Percentiles rank a stretch among this genome's conserved stretches.
Conservation (phyloP, 2,329 filamentous ascomycete species). For the Fusarium denticulatum region DNA sequence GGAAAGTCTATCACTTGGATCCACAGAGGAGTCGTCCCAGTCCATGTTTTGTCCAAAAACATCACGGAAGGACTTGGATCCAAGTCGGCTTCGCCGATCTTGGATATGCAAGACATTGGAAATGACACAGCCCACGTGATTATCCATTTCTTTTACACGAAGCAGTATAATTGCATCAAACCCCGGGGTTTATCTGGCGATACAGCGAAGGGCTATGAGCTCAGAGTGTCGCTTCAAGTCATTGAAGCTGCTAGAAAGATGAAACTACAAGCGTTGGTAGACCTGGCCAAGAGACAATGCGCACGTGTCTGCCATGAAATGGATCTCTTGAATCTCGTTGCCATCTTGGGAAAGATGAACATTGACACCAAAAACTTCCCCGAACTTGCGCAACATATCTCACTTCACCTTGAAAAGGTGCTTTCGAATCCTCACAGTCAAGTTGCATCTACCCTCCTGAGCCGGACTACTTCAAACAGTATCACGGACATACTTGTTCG, state of each 20-base stretch:
- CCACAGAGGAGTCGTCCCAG: neutral
- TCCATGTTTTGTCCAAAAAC: neutral
- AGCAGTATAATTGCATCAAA: neutral
- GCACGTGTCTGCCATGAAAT: neutral
- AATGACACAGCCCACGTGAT: neutral
- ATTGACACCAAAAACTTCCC: neutral
- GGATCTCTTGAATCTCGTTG: neutral
- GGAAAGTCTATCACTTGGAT: neutral
- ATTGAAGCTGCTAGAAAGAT: neutral
- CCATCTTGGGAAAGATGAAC: neutral
- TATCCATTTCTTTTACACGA: slow-evolving; percentile 3
- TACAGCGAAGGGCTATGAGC: neutral
- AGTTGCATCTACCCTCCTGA: neutral
- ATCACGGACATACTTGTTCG: neutral
- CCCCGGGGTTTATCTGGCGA: neutral
- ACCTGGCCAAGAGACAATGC: accelerated
- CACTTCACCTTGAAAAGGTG: neutral
- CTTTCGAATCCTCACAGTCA: neutral
- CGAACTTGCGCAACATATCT: neutral
- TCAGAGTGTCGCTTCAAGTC: neutral
- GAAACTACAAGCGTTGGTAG: neutral
- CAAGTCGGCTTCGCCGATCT: neutral
- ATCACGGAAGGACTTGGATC: neutral
- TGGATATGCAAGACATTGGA: neutral
- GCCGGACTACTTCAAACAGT: neutral